Percentiles rank a stretch among this genome's conserved stretches.
Evolutionary conservation across 495 filamentous ascomycete genomes (phyloP).

Genomic region (Clavariopsis aquatica): DNA sequence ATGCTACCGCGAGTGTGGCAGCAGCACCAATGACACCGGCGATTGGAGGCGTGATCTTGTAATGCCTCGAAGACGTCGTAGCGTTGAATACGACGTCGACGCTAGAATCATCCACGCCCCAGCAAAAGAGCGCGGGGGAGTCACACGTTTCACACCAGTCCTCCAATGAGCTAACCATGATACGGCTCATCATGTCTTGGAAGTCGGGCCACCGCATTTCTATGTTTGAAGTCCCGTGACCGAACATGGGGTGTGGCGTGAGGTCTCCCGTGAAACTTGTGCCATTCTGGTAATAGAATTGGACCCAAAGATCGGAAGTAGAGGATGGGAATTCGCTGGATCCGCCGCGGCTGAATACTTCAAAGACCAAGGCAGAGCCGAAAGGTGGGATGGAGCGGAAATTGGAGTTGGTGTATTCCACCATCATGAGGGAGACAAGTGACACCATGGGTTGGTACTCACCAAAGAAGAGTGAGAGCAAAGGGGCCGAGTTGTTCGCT

Average conservation of each 20-base stretch:
- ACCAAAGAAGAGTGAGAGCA: slow-evolving; percentile 68
- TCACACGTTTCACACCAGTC: slow-evolving; percentile 72
- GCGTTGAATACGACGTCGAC: not conserved
- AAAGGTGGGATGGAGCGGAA: slow-evolving; percentile 71
- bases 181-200: slow-evolving; percentile 56
- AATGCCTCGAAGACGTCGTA: not conserved
- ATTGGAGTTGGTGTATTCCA: slow-evolving; percentile 57
- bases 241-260: slow-evolving; percentile 65
- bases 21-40: slow-evolving; percentile 46
- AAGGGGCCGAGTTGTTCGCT: slow-evolving; percentile 45
- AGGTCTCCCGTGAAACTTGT: slow-evolving; percentile 51
- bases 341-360: slow-evolving; percentile 60
- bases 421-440: slow-evolving; percentile 65
- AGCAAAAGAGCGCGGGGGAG: slow-evolving; percentile 61
- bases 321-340: slow-evolving; percentile 52
- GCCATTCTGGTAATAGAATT: slow-evolving; percentile 77
- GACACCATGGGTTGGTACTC: slow-evolving; percentile 69
- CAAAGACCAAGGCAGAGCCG: slow-evolving; percentile 71
- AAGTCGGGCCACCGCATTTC: slow-evolving; percentile 67
- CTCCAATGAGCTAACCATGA: slow-evolving; percentile 57
- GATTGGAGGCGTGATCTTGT: slow-evolving; percentile 32
- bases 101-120: slow-evolving; percentile 39
- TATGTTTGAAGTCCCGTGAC: slow-evolving; percentile 49
- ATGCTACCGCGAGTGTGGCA: slow-evolving; percentile 40
- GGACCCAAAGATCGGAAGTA: slow-evolving; percentile 63